Evolutionary conservation across 2,329 filamentous ascomycete genomes (phyloP).

Genomic region (Coniochaeta ligniaria): DNA sequence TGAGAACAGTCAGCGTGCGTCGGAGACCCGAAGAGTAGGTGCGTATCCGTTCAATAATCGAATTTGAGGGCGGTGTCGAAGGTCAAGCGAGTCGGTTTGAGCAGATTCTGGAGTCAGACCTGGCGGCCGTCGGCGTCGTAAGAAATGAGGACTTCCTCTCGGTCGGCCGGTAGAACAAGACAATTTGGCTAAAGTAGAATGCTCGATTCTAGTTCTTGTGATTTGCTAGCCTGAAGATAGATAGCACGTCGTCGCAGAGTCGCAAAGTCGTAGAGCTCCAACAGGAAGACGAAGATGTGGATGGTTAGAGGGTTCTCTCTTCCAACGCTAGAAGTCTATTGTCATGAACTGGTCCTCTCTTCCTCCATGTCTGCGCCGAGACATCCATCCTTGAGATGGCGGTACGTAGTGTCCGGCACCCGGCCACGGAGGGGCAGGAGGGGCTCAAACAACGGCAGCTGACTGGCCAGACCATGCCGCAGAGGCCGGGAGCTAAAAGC

Average conservation of each 20-base stretch:
- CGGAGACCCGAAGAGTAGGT: background rate
- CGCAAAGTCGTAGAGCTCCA: too few relatives aligned
- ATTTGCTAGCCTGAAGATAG: background rate
- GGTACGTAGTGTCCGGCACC: background rate
- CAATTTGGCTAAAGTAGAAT: background rate
- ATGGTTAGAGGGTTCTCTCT: background rate
- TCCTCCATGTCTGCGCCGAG: too few relatives aligned
- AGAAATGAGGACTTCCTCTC: background rate
- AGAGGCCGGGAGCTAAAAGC: conserved; percentile 8
- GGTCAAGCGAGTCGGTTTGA: background rate
- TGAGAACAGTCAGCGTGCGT: background rate
- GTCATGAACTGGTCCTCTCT: too few relatives aligned
- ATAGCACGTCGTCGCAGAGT: background rate
- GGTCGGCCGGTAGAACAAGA: background rate
- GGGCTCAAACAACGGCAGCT: conserved; percentile 10
- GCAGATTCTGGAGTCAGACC: background rate
- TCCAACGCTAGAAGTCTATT: too few relatives aligned
- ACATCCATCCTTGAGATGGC: too few relatives aligned
- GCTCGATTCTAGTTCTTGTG: background rate
- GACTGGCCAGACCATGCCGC: conserved; percentile 7
- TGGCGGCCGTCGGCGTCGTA: background rate
- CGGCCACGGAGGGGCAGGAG: background rate
- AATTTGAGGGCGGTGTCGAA: background rate
- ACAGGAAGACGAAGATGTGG: background rate
- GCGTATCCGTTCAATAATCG: background rate